Base-by-base conservation (phyloP, 2,329 filamentous ascomycete genomes). In the Fusarium cicatricum region DNA sequence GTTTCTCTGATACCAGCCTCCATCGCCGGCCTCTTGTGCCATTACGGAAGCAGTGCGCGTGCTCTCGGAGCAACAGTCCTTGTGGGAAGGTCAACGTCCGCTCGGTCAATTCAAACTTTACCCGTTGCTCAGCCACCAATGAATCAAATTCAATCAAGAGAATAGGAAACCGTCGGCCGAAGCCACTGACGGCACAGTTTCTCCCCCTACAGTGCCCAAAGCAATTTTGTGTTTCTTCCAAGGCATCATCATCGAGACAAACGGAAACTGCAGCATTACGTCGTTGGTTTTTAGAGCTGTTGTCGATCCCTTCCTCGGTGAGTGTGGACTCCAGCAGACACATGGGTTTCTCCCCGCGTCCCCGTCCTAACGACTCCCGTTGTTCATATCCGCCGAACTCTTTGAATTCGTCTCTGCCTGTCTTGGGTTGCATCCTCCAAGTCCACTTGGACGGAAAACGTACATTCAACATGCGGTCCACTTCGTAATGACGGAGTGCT, bases 281-380 rank as follows among this genome's bases (percentile, higher is more conserved):
- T 65, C 64, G 64, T 42, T 50, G 19, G 50, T 31, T 33, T 48
- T 28, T 33, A n/a, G 23, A 64, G 36, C 47, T 63, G 14, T 5
- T 19, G 64, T 58, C 55, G 64, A 67, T 67, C 64, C 41, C 49
- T 67, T 67, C 62, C 64, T 21, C 40, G 52, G 26, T 48, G 21
- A 65, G 57, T 46, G 29, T 53, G 45, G 31, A 26, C 58, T 52
- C 49, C 51, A 50, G 39, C 42, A 47, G 49, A 41, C 45, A 65
- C 62, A 49, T 45, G 56, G 60, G 52, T 31, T 11, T 11, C 28
- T 31, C 28, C 49, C 61, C 53, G 55, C 41, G 45, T 54, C 59
- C 47, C 59, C 52, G 47, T 45, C 45, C 40, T 48, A 40, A 39
- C 52, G 40, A 65, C 46, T 44, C 40, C 34, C 28, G 36, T 50